These are phyloP conservation scores for Kwoniella sp. DNA, from an alignment of 768 basidiomycete species.

Conservation along the genomic window DNA sequence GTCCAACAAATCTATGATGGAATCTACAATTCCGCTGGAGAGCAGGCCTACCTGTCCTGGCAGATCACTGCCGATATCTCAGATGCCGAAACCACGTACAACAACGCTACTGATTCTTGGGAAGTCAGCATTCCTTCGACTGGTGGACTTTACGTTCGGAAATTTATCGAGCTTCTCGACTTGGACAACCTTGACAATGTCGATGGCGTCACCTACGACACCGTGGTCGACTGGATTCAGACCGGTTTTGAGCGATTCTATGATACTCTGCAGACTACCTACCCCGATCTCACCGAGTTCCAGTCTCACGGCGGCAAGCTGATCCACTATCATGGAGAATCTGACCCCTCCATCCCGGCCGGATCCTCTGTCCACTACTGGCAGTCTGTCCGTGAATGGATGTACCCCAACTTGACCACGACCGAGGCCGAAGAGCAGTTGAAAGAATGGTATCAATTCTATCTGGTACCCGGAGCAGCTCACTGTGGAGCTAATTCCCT, in stretches of 20 bases:
- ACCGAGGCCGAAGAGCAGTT: conserved; percentile 6
- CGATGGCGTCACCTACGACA: conserved; percentile 15
- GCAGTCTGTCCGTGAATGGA: conserved; percentile 11
- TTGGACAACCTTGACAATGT: conserved; percentile 6
- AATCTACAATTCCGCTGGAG: conserved; percentile 2
- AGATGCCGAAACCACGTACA: conserved; percentile 12
- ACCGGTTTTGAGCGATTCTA: conserved; percentile 16
- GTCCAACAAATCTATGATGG: conserved; percentile 49
- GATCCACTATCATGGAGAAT: conserved; percentile 28
- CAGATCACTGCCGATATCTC: not conserved
- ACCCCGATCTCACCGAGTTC: conserved; percentile 21
- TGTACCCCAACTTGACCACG: conserved; percentile 12
- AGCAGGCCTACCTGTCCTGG: conserved; percentile 11
- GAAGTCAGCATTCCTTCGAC: conserved; percentile 4
- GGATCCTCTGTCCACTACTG: conserved; percentile 17
- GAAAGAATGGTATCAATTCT: conserved; percentile 24
- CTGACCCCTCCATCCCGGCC: conserved; percentile 14
- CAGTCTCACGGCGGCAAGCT: conserved; percentile 21
- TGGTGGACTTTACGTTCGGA: conserved; percentile 13
- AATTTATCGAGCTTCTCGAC: conserved; percentile 11
- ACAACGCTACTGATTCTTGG: conserved; percentile 9
- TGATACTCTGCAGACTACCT: conserved; percentile 14
- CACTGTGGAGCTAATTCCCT: conserved; percentile 14
- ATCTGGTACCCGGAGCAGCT: conserved; percentile 24
- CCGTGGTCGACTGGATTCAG: conserved; percentile 14